Percentiles rank a stretch among this genome's conserved stretches.
These are phyloP conservation scores for Xylaria sp. DNA, from an alignment of 2,329 filamentous ascomycete genomes.

Conservation along the genomic window DNA sequence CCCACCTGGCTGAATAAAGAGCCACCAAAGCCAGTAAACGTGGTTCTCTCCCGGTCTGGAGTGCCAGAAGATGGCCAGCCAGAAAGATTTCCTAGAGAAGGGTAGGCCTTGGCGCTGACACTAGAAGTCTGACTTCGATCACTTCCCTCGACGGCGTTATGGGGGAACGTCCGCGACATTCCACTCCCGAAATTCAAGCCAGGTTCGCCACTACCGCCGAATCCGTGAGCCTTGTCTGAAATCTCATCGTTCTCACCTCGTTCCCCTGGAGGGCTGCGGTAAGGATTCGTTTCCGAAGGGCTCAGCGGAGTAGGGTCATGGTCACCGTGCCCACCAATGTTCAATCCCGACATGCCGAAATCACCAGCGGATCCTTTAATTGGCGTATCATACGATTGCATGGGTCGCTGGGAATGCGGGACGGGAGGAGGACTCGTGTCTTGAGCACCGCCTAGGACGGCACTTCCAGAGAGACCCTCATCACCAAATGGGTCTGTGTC, in stretches of 20 bases:
- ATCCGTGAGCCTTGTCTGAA: conserved; percentile 61
- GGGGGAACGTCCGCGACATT: conserved; percentile 57
- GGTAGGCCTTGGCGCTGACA: conserved; percentile 80
- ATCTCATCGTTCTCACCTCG: conserved; percentile 71
- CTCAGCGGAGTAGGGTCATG: conserved; percentile 79
- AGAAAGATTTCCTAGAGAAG: conserved; percentile 68
- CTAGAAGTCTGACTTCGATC: conserved; percentile 95
- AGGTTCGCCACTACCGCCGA: conserved; percentile 65
- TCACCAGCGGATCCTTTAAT: conserved; percentile 66
- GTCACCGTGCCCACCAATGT: conserved; percentile 67
- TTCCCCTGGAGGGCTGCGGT: conserved; percentile 87
- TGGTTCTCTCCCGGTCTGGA: conserved; percentile 71
- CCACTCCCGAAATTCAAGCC: conserved; percentile 56
- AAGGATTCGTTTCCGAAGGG: conserved; percentile 95
- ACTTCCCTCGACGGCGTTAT: conserved; percentile 72
- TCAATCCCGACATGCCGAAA: conserved; percentile 71
- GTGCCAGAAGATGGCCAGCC: conserved; percentile 75
- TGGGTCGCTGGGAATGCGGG: conserved; percentile 50
- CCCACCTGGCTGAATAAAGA: conserved; percentile 82
- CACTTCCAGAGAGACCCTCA: conserved; percentile 76
- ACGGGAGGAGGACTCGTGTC: conserved; percentile 67
- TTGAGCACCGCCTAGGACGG: conserved; percentile 78
- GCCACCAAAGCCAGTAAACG: conserved; percentile 75
- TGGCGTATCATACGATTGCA: conserved; percentile 63
- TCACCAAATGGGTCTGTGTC: conserved; percentile 80